Conservation (phyloP, 2,329 filamentous ascomycete species). For the Fusarium concolor region DNA sequence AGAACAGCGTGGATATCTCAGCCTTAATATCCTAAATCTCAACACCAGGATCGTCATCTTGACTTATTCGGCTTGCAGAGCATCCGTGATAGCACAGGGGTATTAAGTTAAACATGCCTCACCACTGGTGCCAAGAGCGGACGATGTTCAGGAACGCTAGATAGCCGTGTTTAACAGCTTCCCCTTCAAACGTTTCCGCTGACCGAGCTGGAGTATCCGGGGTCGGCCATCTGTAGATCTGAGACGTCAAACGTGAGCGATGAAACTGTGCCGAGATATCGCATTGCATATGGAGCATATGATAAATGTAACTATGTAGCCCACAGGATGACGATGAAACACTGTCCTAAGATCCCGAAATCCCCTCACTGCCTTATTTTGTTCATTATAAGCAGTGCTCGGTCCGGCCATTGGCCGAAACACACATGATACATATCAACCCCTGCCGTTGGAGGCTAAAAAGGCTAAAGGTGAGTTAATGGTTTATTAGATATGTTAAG, state of each 20-base stretch:
- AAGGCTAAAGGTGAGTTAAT: not conserved
- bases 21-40: slow-evolving; percentile 18
- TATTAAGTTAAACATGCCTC: slow-evolving; percentile 17
- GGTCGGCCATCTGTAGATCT: slow-evolving; percentile 21
- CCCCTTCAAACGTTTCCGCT: slow-evolving; percentile 29
- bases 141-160: slow-evolving; percentile 23
- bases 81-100: slow-evolving; percentile 32
- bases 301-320: slow-evolving; percentile 15
- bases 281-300: not conserved
- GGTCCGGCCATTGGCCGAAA: slow-evolving; percentile 27
- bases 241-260: slow-evolving; percentile 22
- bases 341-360: slow-evolving; percentile 10
- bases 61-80: slow-evolving; percentile 23
- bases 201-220: slow-evolving; percentile 8
- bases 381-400: not conserved
- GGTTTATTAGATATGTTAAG: slow-evolving; percentile 1
- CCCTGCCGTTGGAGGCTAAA: slow-evolving; percentile 10
- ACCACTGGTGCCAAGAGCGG: slow-evolving; percentile 32
- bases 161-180: slow-evolving; percentile 29
- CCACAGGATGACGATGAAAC: slow-evolving; percentile 21
- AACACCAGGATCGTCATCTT: slow-evolving; percentile 14
- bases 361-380: slow-evolving; percentile 5
- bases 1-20: not conserved
- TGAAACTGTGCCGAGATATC: slow-evolving; percentile 30
- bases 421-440: slow-evolving; percentile 22